Evolutionary conservation across 176 grass and related monocot species (phyloP).

Genomic region (Hordeum vulgare): MorexV3_pseudomolecules_assembly NC_058522.1:391932733-391933232

Average conservation of each 20-base stretch:
- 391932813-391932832: slow-evolving; percentile 24
- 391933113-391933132: background rate
- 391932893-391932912: slow-evolving; percentile 84
- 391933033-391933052: slow-evolving; percentile 95
- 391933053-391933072: slow-evolving; percentile 83
- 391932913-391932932: slow-evolving; percentile 84
- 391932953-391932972: slow-evolving; percentile 93
- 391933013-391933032: slow-evolving; percentile 81
- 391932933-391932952: slow-evolving; percentile 66
- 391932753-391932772: background rate
- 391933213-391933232: slow-evolving; percentile 70
- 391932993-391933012: slow-evolving; percentile 70
- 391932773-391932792: background rate
- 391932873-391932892: slow-evolving; percentile 92
- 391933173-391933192: slow-evolving; percentile 84
- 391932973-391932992: slow-evolving; percentile 63
- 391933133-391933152: background rate
- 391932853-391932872: slow-evolving; percentile 59
- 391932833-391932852: slow-evolving; percentile 89
- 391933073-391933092: slow-evolving; percentile 37
- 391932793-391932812: background rate
- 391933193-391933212: slow-evolving; percentile 83
- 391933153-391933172: slow-evolving; percentile 67
- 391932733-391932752: background rate
- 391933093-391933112: background rate